Evolutionary conservation across 1,284 basidiomycete genomes (phyloP).

Genomic region (Rhizoctonia solani): DNA sequence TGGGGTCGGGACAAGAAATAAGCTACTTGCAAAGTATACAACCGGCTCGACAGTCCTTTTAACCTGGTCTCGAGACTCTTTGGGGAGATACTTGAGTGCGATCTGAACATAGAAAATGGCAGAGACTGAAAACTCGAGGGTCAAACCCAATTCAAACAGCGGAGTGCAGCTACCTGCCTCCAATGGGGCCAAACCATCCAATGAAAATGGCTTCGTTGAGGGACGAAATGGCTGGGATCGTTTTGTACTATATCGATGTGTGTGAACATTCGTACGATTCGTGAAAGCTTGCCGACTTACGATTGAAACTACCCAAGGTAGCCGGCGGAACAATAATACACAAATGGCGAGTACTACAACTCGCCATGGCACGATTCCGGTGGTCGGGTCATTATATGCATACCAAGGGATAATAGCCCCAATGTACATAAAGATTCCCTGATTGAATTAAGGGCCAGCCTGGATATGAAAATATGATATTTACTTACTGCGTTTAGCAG

Average conservation of each 20-base stretch:
- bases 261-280: background rate
- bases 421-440: conserved; percentile 31
- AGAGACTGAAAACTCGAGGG: background rate
- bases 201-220: conserved; percentile 12
- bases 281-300: background rate
- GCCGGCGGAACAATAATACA: conserved; percentile 9
- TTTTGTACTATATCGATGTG: conserved; percentile 7
- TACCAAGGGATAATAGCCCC: conserved; percentile 30
- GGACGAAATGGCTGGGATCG: conserved; percentile 17
- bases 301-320: conserved; percentile 16
- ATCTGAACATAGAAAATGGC: conserved; percentile 27
- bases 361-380: conserved; percentile 10
- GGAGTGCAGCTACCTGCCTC: background rate
- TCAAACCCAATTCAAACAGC: background rate
- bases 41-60: conserved; percentile 13
- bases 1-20: background rate
- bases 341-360: conserved; percentile 16
- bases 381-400: conserved; percentile 12
- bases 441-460: background rate
- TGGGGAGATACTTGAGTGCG: conserved; percentile 22
- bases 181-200: conserved; percentile 30
- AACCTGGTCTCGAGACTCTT: conserved; percentile 21
- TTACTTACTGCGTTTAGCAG: conserved; percentile 18
- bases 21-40: conserved; percentile 14
- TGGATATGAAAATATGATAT: background rate